Evolutionary conservation across 2,329 filamentous ascomycete species (phyloP).

Genomic region (Leptosphaerulina australis): DNA sequence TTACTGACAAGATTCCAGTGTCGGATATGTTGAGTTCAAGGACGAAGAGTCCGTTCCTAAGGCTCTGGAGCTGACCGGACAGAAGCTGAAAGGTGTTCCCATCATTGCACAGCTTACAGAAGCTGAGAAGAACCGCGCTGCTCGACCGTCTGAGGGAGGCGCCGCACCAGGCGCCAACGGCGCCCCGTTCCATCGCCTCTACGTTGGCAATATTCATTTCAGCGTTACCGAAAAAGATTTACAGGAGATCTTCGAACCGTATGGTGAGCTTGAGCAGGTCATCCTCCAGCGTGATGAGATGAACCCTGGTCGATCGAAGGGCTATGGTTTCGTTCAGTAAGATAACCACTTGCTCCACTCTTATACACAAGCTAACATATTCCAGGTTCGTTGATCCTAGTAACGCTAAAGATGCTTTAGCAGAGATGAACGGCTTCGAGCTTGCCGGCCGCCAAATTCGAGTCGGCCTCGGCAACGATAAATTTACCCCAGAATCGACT

Average conservation of each 20-base stretch:
- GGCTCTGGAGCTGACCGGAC: constrained; percentile 97
- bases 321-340: constrained; percentile 98
- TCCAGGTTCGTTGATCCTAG: constrained; percentile 86
- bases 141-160: constrained; percentile 69
- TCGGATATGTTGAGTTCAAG: constrained; percentile 99
- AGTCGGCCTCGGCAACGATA: constrained; percentile 99
- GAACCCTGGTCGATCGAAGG: constrained; percentile 60
- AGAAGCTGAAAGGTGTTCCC: constrained; percentile 97
- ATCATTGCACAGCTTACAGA: constrained; percentile 98
- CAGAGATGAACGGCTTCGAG: constrained; percentile 99
- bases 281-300: constrained; percentile 98
- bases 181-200: constrained; percentile 95
- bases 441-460: constrained; percentile 95
- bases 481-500: constrained; percentile 97
- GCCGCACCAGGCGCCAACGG: constrained; percentile 74
- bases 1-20: constrained; percentile 64
- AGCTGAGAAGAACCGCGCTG: constrained; percentile 98
- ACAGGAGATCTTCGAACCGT: constrained; percentile 95
- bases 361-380: constrained; percentile 22
- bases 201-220: constrained; percentile 99
- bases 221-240: constrained; percentile 97
- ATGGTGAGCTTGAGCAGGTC: constrained; percentile 96
- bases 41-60: constrained; percentile 90
- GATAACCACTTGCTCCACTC: constrained; percentile 49
- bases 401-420: constrained; percentile 90